These are phyloP conservation scores for Picea engelmannii DNA, from an alignment of 83 land plant genomes.

Conservation along the genomic window DNA sequence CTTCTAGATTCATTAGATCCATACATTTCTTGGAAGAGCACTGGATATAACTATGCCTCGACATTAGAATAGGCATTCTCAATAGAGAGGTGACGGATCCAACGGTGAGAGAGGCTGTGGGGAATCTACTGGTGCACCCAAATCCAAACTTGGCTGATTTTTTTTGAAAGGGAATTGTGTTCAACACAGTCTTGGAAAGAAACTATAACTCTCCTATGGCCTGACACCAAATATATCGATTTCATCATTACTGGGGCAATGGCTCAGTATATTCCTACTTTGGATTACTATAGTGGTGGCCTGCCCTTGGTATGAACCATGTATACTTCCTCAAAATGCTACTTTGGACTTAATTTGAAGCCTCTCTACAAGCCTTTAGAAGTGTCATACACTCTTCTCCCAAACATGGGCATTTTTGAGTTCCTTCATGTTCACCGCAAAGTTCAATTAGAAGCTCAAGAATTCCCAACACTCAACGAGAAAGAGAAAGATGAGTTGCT, in stretches of 20 bases:
- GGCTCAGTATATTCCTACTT: too few species aligned
- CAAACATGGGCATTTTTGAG: slow-evolving; percentile 78
- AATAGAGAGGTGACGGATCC: slow-evolving; percentile 31
- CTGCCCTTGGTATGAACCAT: slow-evolving; percentile 73
- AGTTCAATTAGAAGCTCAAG: too few species aligned
- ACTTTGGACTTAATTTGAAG: slow-evolving; percentile 68
- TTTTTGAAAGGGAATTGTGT: slow-evolving; percentile 48
- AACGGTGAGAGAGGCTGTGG: slow-evolving; percentile 52
- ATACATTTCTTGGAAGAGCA: slow-evolving; percentile 63
- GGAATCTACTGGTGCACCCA: slow-evolving; percentile 31
- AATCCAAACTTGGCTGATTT: slow-evolving; percentile 56
- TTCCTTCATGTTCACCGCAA: slow-evolving; percentile 29
- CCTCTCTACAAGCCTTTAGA: slow-evolving; percentile 25
- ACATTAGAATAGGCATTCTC: slow-evolving; percentile 47
- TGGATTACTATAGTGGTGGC: slow-evolving; percentile 41
- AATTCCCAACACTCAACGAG: neutral
- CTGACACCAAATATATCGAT: slow-evolving; percentile 66
- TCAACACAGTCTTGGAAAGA: slow-evolving; percentile 64
- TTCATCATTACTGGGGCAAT: slow-evolving; percentile 61
- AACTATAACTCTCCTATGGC: slow-evolving; percentile 65
- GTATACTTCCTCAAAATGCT: slow-evolving; percentile 80
- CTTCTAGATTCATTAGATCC: slow-evolving; percentile 69
- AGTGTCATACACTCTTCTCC: slow-evolving; percentile 66
- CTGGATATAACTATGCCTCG: slow-evolving; percentile 46
- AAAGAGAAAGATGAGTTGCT: neutral